These are phyloP conservation scores for Darksidea phi DNA, from an alignment of 495 filamentous ascomycete genomes.

Conservation along the genomic window DNA sequence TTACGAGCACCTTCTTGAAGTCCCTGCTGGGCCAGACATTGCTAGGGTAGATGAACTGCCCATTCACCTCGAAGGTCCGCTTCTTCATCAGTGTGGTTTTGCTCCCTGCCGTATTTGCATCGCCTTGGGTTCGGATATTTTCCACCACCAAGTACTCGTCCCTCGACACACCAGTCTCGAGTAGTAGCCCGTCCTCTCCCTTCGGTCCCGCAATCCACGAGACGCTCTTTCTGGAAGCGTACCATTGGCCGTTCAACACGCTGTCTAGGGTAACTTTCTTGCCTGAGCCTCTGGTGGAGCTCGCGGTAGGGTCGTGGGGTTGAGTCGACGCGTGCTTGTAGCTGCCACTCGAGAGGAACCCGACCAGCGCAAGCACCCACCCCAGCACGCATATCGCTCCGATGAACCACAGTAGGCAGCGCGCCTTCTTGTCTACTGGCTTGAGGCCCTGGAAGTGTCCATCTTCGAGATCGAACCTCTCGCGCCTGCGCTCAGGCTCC, in stretches of 20 bases:
- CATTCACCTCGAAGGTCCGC: slow-evolving; percentile 57
- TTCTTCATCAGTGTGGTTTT: slow-evolving; percentile 73
- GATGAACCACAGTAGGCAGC: slow-evolving; percentile 66
- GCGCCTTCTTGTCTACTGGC: slow-evolving; percentile 59
- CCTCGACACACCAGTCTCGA: slow-evolving; percentile 59
- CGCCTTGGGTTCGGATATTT: slow-evolving; percentile 64
- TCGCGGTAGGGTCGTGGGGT: slow-evolving; percentile 68
- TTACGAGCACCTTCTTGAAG: slow-evolving; percentile 77
- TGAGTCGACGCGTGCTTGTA: slow-evolving; percentile 61
- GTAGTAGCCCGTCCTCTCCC: slow-evolving; percentile 81
- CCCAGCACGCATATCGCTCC: slow-evolving; percentile 65
- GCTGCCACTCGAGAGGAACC: slow-evolving; percentile 66
- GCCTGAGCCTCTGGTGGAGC: slow-evolving; percentile 62
- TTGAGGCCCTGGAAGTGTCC: slow-evolving; percentile 40
- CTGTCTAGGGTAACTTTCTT: slow-evolving; percentile 81
- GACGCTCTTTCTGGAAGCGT: slow-evolving; percentile 64
- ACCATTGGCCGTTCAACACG: slow-evolving; percentile 72
- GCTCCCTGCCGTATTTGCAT: slow-evolving; percentile 39
- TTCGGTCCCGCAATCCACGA: slow-evolving; percentile 84
- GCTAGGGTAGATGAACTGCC: slow-evolving; percentile 51
- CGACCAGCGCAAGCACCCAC: slow-evolving; percentile 75
- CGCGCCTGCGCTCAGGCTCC: slow-evolving; percentile 22
- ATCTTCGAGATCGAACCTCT: slow-evolving; percentile 49
- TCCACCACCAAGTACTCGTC: slow-evolving; percentile 82
- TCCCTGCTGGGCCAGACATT: slow-evolving; percentile 76